Conservation (phyloP, 352 stramenopile genomes). For the Pythium aphanidermatum region DNA sequence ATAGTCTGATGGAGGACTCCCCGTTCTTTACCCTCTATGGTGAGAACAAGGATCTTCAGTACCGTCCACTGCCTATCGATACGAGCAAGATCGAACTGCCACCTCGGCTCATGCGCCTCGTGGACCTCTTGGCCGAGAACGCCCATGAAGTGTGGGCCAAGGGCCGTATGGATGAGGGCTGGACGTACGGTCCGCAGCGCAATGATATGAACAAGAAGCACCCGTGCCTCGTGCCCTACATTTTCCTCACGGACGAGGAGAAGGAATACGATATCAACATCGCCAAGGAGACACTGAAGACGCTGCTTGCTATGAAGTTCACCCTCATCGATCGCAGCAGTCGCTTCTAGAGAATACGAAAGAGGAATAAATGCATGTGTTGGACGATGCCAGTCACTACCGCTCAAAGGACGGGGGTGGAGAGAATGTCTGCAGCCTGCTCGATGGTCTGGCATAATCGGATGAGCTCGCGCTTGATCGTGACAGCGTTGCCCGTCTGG, state of each 20-base stretch:
- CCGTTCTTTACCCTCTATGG: slow-evolving; percentile 72
- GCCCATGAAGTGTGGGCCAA: slow-evolving; percentile 86
- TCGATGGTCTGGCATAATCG: slow-evolving; percentile 76
- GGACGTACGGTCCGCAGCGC: slow-evolving; percentile 77
- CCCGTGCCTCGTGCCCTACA: slow-evolving; percentile 80
- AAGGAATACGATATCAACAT: slow-evolving; percentile 89
- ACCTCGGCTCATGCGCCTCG: slow-evolving; percentile 52
- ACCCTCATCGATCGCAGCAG: slow-evolving; percentile 65
- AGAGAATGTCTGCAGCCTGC: slow-evolving; percentile 64
- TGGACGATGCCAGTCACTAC: too few species aligned
- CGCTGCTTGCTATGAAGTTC: slow-evolving; percentile 83
- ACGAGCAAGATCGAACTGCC: slow-evolving; percentile 65
- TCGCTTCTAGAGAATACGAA: too few species aligned
- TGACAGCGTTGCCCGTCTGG: slow-evolving; percentile 56
- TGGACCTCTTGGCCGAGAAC: slow-evolving; percentile 81
- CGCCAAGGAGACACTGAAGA: slow-evolving; percentile 85
- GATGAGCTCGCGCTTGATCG: slow-evolving; percentile 71
- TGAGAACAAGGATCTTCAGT: slow-evolving; percentile 48
- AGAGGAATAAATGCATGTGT: too few species aligned
- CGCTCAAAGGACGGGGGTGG: slow-evolving; percentile 44
- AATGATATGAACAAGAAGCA: slow-evolving; percentile 80
- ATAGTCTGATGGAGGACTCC: slow-evolving; percentile 73
- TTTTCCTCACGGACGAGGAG: slow-evolving; percentile 86
- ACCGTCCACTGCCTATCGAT: slow-evolving; percentile 72
- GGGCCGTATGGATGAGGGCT: slow-evolving; percentile 82